These are phyloP conservation scores for Colletotrichum tofieldiae DNA, from an alignment of 2,329 filamentous ascomycete species.

Conservation along the genomic window DNA sequence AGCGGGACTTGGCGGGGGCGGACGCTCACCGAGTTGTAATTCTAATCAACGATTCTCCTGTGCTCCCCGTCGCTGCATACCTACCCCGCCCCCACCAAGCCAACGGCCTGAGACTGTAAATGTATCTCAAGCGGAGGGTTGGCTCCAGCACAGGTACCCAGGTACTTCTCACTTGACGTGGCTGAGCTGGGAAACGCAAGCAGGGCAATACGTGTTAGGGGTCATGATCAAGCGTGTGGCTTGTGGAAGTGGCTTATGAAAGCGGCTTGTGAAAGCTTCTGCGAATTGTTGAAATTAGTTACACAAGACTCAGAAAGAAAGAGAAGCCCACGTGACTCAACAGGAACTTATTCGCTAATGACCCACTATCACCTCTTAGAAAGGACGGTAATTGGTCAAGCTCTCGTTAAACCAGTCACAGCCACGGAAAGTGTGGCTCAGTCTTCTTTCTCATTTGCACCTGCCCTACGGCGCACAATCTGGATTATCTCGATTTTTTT, in stretches of 20 bases:
- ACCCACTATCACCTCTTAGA: neutral
- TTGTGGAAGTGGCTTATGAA: neutral
- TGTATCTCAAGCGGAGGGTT: neutral
- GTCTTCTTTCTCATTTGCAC: neutral
- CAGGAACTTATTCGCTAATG: neutral
- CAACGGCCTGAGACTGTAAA: neutral
- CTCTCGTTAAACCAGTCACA: neutral
- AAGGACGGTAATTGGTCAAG: neutral
- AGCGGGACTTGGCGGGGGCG: neutral
- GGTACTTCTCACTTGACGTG: neutral
- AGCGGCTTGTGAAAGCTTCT: neutral
- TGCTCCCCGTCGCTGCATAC: neutral
- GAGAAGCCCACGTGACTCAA: neutral
- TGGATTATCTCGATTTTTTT: conserved; percentile 36
- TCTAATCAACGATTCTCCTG: neutral
- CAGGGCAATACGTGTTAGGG: neutral
- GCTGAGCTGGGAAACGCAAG: neutral
- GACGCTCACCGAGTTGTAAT: neutral
- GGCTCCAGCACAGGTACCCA: too few species aligned
- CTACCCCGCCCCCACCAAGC: neutral
- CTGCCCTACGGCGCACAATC: conserved; percentile 38
- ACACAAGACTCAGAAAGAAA: neutral
- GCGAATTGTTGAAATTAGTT: neutral
- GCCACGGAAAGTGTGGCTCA: conserved; percentile 12
- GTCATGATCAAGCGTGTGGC: neutral